Conservation (phyloP, 768 basidiomycete genomes). For the Pholiota microspora region DNA sequence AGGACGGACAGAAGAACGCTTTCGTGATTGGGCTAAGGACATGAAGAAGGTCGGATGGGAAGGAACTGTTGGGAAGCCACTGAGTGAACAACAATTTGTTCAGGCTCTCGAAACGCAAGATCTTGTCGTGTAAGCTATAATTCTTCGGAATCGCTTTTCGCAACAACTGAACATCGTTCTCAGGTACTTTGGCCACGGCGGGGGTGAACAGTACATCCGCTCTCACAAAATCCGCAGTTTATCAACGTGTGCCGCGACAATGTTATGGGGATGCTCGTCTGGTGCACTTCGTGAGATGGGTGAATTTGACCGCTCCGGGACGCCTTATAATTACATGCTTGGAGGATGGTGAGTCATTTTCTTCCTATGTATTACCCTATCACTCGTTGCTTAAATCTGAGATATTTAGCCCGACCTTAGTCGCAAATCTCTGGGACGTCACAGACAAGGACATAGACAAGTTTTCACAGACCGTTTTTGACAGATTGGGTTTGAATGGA, state of each 20-base stretch:
- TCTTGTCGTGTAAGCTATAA: slow-evolving; percentile 77
- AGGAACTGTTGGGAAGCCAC: slow-evolving; percentile 70
- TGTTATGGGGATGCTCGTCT: slow-evolving; percentile 99
- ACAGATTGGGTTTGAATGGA: slow-evolving; percentile 54
- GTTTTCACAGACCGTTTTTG: slow-evolving; percentile 81
- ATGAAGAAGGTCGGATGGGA: slow-evolving; percentile 82
- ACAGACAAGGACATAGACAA: slow-evolving; percentile 98
- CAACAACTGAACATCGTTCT: neutral
- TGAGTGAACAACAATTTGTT: slow-evolving; percentile 83
- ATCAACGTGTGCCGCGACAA: slow-evolving; percentile 84
- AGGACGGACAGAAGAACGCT: slow-evolving; percentile 75
- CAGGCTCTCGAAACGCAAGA: slow-evolving; percentile 73
- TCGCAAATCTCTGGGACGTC: slow-evolving; percentile 98
- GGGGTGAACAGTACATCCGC: slow-evolving; percentile 91
- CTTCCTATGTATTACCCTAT: neutral
- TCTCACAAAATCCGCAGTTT: slow-evolving; percentile 84
- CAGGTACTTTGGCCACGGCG: slow-evolving; percentile 97
- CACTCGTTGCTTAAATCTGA: slow-evolving; percentile 1
- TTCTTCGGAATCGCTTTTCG: neutral
- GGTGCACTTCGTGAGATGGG: slow-evolving; percentile 88
- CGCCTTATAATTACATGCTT: slow-evolving; percentile 94
- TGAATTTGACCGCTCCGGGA: slow-evolving; percentile 90
- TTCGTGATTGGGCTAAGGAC: slow-evolving; percentile 71
- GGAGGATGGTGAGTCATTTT: slow-evolving; percentile 80
- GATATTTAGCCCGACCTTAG: slow-evolving; percentile 72